Evolutionary conservation across 2,329 filamentous ascomycete species (phyloP), one percentile per base, ranked within the genome.

Genomic region (Pestalotiopsis fici): DNA sequence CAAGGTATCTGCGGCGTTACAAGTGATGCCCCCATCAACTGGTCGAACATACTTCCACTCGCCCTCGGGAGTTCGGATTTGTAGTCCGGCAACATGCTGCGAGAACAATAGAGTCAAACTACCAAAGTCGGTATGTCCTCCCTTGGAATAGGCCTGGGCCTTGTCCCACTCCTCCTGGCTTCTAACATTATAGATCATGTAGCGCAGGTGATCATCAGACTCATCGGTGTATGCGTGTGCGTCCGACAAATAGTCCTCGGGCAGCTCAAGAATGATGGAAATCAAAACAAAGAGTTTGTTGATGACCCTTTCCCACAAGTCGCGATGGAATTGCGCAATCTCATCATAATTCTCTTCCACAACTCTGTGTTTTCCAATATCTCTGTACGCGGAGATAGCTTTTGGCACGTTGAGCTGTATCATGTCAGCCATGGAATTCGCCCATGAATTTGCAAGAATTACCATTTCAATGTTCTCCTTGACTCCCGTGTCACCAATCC

Each of bases 391-490:
- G 4, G 73, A 69, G 25, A 71, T 75, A 55, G 71, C 69, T 65
- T 75, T 75, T 56, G 72, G 71, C 27, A 74, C 72, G 47, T 75
- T 75, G 78, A 69, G 81, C 77, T 71, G 74, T 76, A 69, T 77
- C 78, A 73, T 85, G 0, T 71, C 67, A 69, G 69, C 18, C 6
- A 12, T 11, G 23, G 23, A 21, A 56, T 31, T 13, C 3, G 13
- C 4, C 70, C 63, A 66, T 43, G 37, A 50, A 15, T n/a, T 6
- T 23, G 23, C 64, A 39, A 59, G 64, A 47, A 37, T 28, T 70
- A 77, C 86, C 62, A 87, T 84, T 68, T 88, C 84, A 64, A 86
- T 79, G 69, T 87, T 87, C 70, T 88, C 85, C 59, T 76, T 79
- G 67, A 81, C 70, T 3, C 74, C 74, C 4, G 73, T 77, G 66